Percentiles rank a stretch among this genome's conserved stretches.
phyloP scores from a whole-genome alignment of 495 filamentous ascomycete species.

The Hypomontagnella submonticulosa region DNA sequence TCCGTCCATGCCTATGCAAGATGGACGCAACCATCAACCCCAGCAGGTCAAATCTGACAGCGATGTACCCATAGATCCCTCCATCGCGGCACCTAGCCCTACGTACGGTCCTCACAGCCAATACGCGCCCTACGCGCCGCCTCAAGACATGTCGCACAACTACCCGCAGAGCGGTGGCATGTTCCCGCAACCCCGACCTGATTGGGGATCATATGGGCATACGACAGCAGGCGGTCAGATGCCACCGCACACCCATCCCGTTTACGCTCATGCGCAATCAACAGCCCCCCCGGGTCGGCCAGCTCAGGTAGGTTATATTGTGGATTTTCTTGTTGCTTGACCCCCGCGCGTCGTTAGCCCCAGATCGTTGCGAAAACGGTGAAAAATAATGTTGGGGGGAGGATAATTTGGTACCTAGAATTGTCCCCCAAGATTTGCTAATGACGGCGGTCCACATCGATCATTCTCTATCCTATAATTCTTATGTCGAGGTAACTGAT shows the following conservation, averaged over 20 bases:
- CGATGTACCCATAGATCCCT: slow-evolving; percentile 98
- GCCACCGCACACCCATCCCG: slow-evolving; percentile 55
- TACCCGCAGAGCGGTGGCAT: slow-evolving; percentile 68
- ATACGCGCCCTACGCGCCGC: slow-evolving; percentile 84
- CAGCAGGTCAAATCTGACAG: slow-evolving; percentile 88
- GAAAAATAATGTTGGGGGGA: not conserved
- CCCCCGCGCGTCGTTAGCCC: not conserved
- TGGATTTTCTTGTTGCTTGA: slow-evolving; percentile 40
- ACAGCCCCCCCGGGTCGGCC: slow-evolving; percentile 65
- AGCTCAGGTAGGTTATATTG: slow-evolving; percentile 73
- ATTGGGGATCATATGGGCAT: slow-evolving; percentile 82
- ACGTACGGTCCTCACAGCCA: slow-evolving; percentile 80
- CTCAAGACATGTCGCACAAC: slow-evolving; percentile 83
- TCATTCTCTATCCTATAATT: slow-evolving; percentile 11
- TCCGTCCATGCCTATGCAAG: slow-evolving; percentile 87
- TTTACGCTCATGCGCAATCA: slow-evolving; percentile 67
- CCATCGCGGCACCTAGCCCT: slow-evolving; percentile 91
- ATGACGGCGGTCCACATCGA: slow-evolving; percentile 5
- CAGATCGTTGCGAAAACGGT: not conserved
- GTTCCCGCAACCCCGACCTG: slow-evolving; percentile 76
- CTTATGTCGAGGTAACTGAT: slow-evolving; percentile 45
- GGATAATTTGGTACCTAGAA: not conserved
- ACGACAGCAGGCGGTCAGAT: slow-evolving; percentile 64
- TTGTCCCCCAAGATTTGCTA: not conserved
- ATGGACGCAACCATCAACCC: slow-evolving; percentile 76